Percentiles rank a stretch among this genome's conserved stretches.
Conservation (phyloP, 2,329 filamentous ascomycete genomes). For the Colletotrichum cereale region DNA sequence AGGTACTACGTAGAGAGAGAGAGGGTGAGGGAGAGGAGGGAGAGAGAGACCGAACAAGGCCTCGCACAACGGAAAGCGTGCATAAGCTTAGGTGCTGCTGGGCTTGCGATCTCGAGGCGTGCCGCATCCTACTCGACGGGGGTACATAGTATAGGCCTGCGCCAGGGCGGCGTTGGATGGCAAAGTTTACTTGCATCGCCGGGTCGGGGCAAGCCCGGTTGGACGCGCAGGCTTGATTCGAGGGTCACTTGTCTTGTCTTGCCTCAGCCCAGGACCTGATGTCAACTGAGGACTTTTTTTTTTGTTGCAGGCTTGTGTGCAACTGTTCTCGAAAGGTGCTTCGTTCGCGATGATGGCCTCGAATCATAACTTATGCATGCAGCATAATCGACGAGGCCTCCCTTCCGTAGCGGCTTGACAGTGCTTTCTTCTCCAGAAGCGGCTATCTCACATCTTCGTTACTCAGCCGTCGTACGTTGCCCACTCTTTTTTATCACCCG, state of each 20-base stretch:
- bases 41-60: not conserved
- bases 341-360: not conserved
- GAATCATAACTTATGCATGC: not conserved
- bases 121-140: not conserved
- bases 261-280: not conserved
- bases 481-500: constrained; percentile 1
- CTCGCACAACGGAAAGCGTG: not conserved
- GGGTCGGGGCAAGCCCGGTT: not conserved
- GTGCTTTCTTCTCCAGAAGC: not conserved
- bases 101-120: not conserved
- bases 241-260: constrained; percentile 8
- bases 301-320: not conserved
- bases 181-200: constrained; percentile 6
- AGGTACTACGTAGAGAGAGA: no score
- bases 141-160: not conserved
- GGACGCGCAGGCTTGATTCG: not conserved
- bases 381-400: constrained; percentile 1
- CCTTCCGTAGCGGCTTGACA: not conserved
- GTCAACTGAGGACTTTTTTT: not conserved
- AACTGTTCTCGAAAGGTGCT: no score
- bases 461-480: constrained; percentile 12
- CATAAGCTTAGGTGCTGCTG: not conserved
- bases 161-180: constrained; percentile 3
- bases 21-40: not conserved
- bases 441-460: not conserved